A percentile compares a stretch with the other conserved stretches of the same genome.
phyloP scores from a whole-genome alignment of 176 grass and related monocot genomes.

The Rhynchospora pubera region DNA sequence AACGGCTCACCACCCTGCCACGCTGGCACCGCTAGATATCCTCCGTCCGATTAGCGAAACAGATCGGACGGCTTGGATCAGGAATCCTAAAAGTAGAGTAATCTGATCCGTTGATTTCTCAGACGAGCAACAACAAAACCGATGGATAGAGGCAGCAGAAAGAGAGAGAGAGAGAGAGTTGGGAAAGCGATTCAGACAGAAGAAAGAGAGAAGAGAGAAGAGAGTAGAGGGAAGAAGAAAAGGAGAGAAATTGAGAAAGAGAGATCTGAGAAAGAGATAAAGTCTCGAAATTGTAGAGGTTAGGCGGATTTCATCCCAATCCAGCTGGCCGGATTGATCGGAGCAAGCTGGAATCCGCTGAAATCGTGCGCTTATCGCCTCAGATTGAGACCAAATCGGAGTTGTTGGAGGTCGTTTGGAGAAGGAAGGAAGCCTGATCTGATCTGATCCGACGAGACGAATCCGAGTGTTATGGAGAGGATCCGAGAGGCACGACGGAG shows the following conservation, averaged over 20 bases:
- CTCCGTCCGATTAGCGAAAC: slow-evolving; percentile 38
- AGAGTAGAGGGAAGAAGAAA: not conserved
- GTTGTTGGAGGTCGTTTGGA: too few species aligned
- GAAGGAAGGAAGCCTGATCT: not conserved
- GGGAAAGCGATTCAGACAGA: slow-evolving; percentile 7
- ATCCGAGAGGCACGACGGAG: slow-evolving; percentile 51
- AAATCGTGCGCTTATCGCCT: not conserved
- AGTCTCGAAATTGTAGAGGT: not conserved
- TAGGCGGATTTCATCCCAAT: slow-evolving; percentile 1
- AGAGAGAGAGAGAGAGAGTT: slow-evolving; percentile 7
- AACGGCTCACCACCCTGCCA: slow-evolving; percentile 29
- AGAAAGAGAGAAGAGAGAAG: slow-evolving; percentile 1
- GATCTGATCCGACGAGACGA: slow-evolving; percentile 39
- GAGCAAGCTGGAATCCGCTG: slow-evolving; percentile 25
- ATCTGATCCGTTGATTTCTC: slow-evolving; percentile 47
- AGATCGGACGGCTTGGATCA: not conserved
- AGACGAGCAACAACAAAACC: slow-evolving; percentile 54
- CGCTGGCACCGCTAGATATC: not conserved
- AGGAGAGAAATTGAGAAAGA: slow-evolving; percentile 4
- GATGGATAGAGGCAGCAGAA: slow-evolving; percentile 46
- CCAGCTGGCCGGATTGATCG: slow-evolving; percentile 4
- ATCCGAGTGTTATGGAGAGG: slow-evolving; percentile 63
- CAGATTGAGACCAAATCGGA: slow-evolving; percentile 36
- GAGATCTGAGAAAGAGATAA: slow-evolving; percentile 8
- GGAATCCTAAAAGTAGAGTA: not conserved